A percentile compares a stretch with the other conserved stretches of the same genome.
Evolutionary conservation across 805 yeast species (phyloP).

Genomic region (Ogataea wickerhamii): DNA sequence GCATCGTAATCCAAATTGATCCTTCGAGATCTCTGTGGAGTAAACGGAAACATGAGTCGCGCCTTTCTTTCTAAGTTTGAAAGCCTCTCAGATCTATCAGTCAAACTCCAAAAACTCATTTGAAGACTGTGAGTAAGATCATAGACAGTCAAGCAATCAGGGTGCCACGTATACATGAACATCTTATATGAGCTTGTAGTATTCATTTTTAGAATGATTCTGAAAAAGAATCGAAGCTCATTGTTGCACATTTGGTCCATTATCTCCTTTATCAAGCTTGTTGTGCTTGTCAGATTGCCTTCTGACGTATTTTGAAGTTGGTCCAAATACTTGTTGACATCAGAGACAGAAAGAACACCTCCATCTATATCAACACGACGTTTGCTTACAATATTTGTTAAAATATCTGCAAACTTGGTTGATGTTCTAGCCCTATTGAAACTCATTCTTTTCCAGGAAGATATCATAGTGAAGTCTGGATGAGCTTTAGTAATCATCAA

Average conservation of each 20-base stretch:
- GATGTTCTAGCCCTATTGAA: slow-evolving; percentile 33
- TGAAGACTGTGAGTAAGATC: slow-evolving; percentile 64
- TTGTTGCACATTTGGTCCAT: slow-evolving; percentile 45
- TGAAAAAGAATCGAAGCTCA: slow-evolving; percentile 51
- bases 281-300: slow-evolving; percentile 3
- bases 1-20: slow-evolving; percentile 46
- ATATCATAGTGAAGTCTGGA: slow-evolving; percentile 50
- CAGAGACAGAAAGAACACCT: slow-evolving; percentile 41
- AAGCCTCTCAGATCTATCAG: slow-evolving; percentile 46
- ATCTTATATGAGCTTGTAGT: slow-evolving; percentile 61
- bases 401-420: slow-evolving; percentile 45
- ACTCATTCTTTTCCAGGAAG: slow-evolving; percentile 45
- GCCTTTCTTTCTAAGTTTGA: slow-evolving; percentile 39
- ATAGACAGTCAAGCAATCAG: slow-evolving; percentile 64
- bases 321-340: slow-evolving; percentile 48
- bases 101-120: slow-evolving; percentile 54
- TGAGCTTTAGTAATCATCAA: slow-evolving; percentile 59
- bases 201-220: slow-evolving; percentile 57
- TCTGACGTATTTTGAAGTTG: slow-evolving; percentile 33
- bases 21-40: slow-evolving; percentile 72
- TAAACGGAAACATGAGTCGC: slow-evolving; percentile 52
- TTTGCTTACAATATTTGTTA: slow-evolving; percentile 47
- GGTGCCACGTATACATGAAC: slow-evolving; percentile 67
- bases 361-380: slow-evolving; percentile 40
- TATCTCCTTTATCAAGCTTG: slow-evolving; percentile 32